phyloP scores from a whole-genome alignment of 495 filamentous ascomycete genomes.

The Neurospora sp. region DNA sequence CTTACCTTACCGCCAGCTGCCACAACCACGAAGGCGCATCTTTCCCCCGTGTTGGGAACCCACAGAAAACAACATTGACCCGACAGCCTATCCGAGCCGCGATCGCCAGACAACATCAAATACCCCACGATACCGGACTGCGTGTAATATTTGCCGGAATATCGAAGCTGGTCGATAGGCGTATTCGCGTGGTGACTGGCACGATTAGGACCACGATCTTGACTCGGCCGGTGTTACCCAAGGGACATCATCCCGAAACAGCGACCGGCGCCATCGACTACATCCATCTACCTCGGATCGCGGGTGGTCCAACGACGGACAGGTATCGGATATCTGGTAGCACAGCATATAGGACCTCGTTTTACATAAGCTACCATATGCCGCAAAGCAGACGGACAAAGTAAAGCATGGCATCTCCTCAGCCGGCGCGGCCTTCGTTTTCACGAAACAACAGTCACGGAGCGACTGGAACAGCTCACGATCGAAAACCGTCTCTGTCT shows the following conservation, averaged over 20 bases:
- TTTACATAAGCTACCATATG: neutral
- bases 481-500: slow-evolving; percentile 43
- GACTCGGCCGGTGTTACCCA: neutral
- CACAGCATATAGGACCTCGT: neutral
- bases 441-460: slow-evolving; percentile 7
- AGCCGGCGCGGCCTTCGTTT: slow-evolving; percentile 5
- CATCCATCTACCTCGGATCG: neutral
- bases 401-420: neutral
- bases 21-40: neutral
- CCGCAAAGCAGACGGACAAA: neutral
- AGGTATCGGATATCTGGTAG: neutral
- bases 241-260: neutral
- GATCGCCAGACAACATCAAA: neutral
- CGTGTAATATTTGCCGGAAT: neutral
- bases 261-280: neutral
- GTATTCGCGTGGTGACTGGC: neutral
- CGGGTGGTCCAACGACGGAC: neutral
- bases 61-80: neutral
- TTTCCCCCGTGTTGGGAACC: neutral
- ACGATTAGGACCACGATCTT: neutral
- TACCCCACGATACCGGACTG: neutral
- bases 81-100: neutral
- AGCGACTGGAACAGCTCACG: slow-evolving; percentile 6
- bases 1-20: neutral
- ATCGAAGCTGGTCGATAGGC: neutral